These are phyloP conservation scores for Hypericum perforatum DNA, from an alignment of 345 rosid species.

Conservation along the genomic window DNA sequence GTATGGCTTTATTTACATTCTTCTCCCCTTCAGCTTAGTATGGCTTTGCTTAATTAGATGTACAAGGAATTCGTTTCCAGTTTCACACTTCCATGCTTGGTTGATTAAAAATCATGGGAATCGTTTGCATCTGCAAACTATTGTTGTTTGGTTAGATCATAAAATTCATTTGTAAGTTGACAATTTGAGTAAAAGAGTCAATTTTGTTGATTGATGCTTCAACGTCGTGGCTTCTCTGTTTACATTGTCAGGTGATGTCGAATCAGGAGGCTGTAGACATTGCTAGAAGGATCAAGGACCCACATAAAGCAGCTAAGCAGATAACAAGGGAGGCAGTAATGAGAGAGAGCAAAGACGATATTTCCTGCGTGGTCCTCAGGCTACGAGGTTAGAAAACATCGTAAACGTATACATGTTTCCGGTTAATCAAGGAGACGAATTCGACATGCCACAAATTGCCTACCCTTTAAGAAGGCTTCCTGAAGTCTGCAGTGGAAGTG, in stretches of 20 bases:
- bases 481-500: no score
- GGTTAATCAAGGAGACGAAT: constrained; percentile 45
- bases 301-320: constrained; percentile 68
- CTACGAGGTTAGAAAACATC: constrained; percentile 30
- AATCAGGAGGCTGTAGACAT: constrained; percentile 74
- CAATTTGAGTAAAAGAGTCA: neutral
- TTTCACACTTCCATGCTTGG: no score
- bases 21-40: no score
- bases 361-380: constrained; percentile 65
- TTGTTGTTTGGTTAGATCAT: no score
- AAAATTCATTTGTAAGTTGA: no score
- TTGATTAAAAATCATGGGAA: no score
- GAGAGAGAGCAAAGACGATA: constrained; percentile 67
- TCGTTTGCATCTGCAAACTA: no score
- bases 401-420: constrained; percentile 4
- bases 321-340: constrained; percentile 49
- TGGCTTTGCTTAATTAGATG: no score
- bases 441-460: no score
- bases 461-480: no score
- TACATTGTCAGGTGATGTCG: constrained; percentile 42
- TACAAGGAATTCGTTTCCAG: no score
- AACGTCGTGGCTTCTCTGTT: neutral
- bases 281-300: constrained; percentile 56
- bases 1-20: no score
- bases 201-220: neutral